Percentiles rank a stretch among this genome's conserved stretches.
Conservation (phyloP, 2,329 filamentous ascomycete genomes). For the Exophiala mesophila region DNA sequence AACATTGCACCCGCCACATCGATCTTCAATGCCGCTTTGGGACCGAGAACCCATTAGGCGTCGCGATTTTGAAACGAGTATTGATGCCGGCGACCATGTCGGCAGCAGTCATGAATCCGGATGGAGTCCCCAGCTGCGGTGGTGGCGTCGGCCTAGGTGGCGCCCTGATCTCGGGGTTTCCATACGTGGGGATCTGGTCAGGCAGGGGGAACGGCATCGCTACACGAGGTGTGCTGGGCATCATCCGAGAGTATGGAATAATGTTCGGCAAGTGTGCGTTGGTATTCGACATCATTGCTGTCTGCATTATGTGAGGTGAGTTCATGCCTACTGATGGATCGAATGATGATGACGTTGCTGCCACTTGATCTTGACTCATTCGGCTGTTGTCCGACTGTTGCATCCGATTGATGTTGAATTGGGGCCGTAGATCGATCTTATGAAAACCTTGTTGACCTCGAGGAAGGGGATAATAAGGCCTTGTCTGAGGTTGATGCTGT, state of each 20-base stretch:
- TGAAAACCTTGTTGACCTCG: background rate
- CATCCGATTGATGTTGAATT: background rate
- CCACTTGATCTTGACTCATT: background rate
- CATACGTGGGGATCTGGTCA: constrained; percentile 1
- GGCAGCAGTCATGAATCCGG: constrained; percentile 10
- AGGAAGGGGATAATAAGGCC: background rate
- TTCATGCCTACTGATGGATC: background rate
- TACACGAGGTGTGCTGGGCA: no score
- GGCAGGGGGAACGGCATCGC: no score
- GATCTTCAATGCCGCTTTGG: background rate
- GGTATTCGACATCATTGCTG: no score
- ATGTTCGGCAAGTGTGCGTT: background rate
- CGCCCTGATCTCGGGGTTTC: no score
- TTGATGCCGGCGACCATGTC: constrained; percentile 19
- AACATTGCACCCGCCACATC: no score
- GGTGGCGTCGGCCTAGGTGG: background rate
- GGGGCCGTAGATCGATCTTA: background rate
- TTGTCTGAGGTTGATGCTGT: background rate
- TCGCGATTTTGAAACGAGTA: constrained; percentile 10
- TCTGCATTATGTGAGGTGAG: no score
- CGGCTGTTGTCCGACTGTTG: background rate
- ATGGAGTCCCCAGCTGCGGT: background rate
- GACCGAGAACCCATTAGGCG: background rate
- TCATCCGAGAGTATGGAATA: no score
- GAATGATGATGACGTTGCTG: no score